Evolutionary conservation across 306 rosid genomes (phyloP).

Genomic region (Quercus berberidifolia): DNA sequence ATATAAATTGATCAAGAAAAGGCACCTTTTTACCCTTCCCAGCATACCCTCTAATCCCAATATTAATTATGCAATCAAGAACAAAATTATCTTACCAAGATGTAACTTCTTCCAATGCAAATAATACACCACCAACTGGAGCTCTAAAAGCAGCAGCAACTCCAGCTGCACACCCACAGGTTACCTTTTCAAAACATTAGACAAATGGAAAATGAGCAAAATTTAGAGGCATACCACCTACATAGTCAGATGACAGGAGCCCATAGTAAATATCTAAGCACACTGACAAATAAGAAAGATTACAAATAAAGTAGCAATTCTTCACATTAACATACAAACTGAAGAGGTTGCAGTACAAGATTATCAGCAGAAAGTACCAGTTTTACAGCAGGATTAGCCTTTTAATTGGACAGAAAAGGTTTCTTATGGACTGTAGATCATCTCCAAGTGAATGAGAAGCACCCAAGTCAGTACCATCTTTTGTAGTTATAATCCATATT

Average conservation of each 20-base stretch:
- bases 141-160: conserved; percentile 99
- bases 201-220: conserved; percentile 15
- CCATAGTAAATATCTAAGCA: not conserved
- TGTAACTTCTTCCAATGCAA: conserved; percentile 97
- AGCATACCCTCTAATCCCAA: not conserved
- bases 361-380: not conserved
- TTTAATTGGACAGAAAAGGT: not conserved
- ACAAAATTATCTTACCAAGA: conserved; percentile 65
- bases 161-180: conserved; percentile 99
- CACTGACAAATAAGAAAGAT: not conserved
- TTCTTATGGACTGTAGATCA: not conserved
- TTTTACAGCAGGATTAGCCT: not conserved
- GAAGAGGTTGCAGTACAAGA: not conserved
- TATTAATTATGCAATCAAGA: conserved; percentile 14
- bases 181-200: conserved; percentile 63
- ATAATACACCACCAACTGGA: conserved; percentile 96
- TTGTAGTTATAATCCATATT: not conserved
- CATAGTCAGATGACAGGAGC: not conserved
- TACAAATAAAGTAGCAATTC: not conserved
- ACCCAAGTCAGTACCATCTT: not conserved
- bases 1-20: not conserved
- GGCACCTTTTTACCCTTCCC: not conserved
- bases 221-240: not conserved
- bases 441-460: not conserved
- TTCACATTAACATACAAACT: not conserved